These are phyloP conservation scores for Ustilago vetiveriae DNA, from an alignment of 1,284 basidiomycete genomes.

Conservation along the genomic window DNA sequence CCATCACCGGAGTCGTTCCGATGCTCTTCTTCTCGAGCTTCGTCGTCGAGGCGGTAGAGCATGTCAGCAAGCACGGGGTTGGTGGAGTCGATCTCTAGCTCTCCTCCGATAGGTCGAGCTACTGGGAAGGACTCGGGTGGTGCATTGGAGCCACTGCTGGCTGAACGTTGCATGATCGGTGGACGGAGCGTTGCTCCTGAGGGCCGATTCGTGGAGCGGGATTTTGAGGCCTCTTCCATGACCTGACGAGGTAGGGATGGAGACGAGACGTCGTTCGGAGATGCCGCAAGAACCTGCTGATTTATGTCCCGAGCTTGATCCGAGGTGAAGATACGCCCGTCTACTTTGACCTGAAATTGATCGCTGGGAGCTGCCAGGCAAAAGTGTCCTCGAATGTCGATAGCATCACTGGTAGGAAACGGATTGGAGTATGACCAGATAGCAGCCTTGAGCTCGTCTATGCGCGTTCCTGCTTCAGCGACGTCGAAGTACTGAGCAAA, in stretches of 20 bases:
- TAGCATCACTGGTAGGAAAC: conserved; percentile 34
- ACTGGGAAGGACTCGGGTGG: conserved; percentile 25
- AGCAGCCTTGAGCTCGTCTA: conserved; percentile 23
- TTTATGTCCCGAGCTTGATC: conserved; percentile 15
- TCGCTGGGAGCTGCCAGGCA: conserved; percentile 32
- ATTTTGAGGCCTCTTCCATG: conserved; percentile 20
- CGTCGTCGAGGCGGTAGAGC: conserved; percentile 50
- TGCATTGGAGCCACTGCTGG: conserved; percentile 18
- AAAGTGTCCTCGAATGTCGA: conserved; percentile 21
- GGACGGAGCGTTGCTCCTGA: conserved; percentile 14
- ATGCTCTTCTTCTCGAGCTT: conserved; percentile 22
- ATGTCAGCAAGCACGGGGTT: conserved; percentile 49
- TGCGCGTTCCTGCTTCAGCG: conserved; percentile 13
- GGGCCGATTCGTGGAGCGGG: conserved; percentile 3
- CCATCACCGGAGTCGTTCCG: neutral
- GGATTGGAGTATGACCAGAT: conserved; percentile 40
- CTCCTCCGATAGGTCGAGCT: conserved; percentile 27
- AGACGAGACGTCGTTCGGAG: conserved; percentile 14
- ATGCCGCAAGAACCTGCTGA: conserved; percentile 14
- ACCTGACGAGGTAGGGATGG: conserved; percentile 26
- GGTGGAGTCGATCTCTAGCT: conserved; percentile 49
- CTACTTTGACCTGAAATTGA: conserved; percentile 17
- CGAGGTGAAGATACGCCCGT: conserved; percentile 18
- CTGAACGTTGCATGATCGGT: conserved; percentile 24
- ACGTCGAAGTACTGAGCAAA: conserved; percentile 39